Evolutionary conservation across 1,139 yeast species (phyloP).

Genomic region (Nakaseomyces nivariensis): DNA sequence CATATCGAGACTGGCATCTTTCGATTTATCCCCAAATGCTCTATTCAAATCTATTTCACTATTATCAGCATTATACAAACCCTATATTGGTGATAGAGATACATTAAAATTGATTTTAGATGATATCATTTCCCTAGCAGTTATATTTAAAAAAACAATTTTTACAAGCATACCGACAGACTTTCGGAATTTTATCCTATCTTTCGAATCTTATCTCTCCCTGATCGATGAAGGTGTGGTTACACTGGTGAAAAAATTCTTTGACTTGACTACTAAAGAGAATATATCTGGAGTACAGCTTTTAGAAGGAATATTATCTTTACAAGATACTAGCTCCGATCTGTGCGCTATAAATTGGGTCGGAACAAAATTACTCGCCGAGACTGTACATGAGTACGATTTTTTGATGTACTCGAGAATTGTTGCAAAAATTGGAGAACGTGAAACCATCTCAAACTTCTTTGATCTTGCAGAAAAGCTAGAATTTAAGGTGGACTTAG

Average conservation of each 20-base stretch:
- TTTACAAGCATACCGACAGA: neutral
- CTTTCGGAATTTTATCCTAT: neutral
- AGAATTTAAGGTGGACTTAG: conserved; percentile 1
- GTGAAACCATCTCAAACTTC: conserved; percentile 4
- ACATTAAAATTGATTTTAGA: neutral
- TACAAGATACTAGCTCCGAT: conserved; percentile 8
- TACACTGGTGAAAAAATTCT: neutral
- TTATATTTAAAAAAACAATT: neutral
- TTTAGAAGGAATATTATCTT: conserved; percentile 12
- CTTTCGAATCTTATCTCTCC: neutral
- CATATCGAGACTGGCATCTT: neutral
- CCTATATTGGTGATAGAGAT: neutral
- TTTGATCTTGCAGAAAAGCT: conserved; percentile 5
- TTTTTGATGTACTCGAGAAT: conserved; percentile 4
- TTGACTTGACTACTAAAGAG: neutral
- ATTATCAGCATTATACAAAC: neutral
- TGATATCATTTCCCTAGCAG: neutral
- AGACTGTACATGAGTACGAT: conserved; percentile 11
- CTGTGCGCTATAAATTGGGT: conserved; percentile 19
- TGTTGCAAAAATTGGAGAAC: conserved; percentile 1
- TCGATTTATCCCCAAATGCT: neutral
- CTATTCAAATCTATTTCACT: neutral
- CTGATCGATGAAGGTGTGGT: neutral
- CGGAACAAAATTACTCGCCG: conserved; percentile 18
- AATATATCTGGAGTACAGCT: neutral